Percentiles rank a stretch among this genome's conserved stretches.
phyloP scores from a whole-genome alignment of 208 protist species.

The Leishmania amazonensis region DNA sequence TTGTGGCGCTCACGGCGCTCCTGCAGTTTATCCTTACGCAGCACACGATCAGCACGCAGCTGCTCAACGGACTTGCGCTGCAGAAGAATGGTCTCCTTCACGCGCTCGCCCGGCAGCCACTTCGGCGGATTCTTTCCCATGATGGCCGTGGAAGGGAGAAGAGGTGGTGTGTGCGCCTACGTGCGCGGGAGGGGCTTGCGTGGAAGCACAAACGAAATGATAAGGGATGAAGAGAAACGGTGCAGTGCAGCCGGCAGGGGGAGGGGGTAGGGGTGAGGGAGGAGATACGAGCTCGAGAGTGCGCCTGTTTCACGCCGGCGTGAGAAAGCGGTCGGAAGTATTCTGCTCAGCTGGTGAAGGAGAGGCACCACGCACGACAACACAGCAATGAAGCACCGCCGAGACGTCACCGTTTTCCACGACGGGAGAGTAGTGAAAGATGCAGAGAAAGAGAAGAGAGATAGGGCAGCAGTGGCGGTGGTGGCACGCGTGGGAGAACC shows the following conservation, averaged over 20 bases:
- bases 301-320: background rate
- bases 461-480: too few species aligned
- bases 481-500: background rate
- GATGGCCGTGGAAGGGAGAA: background rate
- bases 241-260: background rate
- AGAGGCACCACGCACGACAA: slow-evolving; percentile 11
- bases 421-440: background rate
- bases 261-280: background rate
- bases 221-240: background rate
- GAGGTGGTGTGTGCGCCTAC: background rate
- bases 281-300: background rate
- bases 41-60: slow-evolving; percentile 79
- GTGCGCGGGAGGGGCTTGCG: background rate
- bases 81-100: slow-evolving; percentile 92
- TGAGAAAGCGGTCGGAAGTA: background rate
- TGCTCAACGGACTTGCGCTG: slow-evolving; percentile 92
- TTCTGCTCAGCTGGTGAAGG: background rate
- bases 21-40: slow-evolving; percentile 83
- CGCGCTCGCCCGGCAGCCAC: slow-evolving; percentile 90
- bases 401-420: slow-evolving; percentile 7
- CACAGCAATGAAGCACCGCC: background rate
- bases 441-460: background rate
- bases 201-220: background rate
- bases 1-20: slow-evolving; percentile 76
- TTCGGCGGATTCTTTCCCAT: slow-evolving; percentile 91